Evolutionary conservation across 2,329 filamentous ascomycete species (phyloP), one percentile per base, ranked within the genome.

Genomic region (Phialophora verrucosa): DNA sequence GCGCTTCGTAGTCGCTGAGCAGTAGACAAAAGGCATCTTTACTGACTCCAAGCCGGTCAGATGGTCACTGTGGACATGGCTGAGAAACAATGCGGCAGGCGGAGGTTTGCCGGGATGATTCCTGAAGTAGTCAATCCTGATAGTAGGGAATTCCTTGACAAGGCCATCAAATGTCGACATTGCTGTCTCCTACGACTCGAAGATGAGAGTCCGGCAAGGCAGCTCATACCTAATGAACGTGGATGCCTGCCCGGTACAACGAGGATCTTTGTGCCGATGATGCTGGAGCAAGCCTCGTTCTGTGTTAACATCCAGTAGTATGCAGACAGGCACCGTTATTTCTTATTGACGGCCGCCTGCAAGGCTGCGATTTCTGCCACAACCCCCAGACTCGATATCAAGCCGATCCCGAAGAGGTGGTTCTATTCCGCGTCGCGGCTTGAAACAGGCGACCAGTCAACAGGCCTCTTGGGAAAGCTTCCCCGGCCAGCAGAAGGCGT

Each of bases 41-140:
- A 93, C 83, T 12, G 84, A 86, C 72, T 96, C 92, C 1, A 97
- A 83, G 0, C 94, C 93, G 42, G 85, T 84, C 0, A 97, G 84
- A 78, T 97, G 94, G 73, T 97, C 93, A 70, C 90, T 96, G 75
- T 97, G 94, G 1, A 96, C 88, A 84, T 98, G 94, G 77, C 91
- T 96, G 29, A 98, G 83, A 75, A 98, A 97, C 76, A 90, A 95
- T 17, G 91, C 93, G 63, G 95, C 78, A 0, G 92, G 91, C 3
- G 90, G 84, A 17, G 79, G 83, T 17, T 78, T 78, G 5, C 81
- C 81, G 3, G 82, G 79, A 55, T 83, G 82, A 17, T 79, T 80
- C 27, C 91, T 87, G 73, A 97, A 97, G 80, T 89, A 92, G 78
- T 97, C 93, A 70, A 97, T 89, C 73, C 89, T 83, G 66, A 96